Evolutionary conservation across 2,329 filamentous ascomycete genomes (phyloP).

Genomic region (Botrytis fabae): DNA sequence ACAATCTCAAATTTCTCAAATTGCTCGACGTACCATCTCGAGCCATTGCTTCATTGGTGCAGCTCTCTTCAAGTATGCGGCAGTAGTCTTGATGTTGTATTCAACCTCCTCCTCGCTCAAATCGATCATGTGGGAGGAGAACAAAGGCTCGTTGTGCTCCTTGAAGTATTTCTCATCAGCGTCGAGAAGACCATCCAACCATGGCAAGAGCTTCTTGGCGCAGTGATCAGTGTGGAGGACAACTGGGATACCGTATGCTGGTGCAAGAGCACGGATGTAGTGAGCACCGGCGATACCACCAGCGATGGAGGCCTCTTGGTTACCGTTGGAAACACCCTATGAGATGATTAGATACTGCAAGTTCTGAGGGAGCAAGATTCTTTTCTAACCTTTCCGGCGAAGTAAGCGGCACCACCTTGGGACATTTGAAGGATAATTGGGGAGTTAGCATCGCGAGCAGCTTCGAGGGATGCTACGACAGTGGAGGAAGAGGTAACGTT

Average conservation of each 20-base stretch:
- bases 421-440: constrained; percentile 93
- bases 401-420: constrained; percentile 91
- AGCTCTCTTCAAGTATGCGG: constrained; percentile 88
- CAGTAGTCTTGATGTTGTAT: constrained; percentile 89
- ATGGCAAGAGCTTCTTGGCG: constrained; percentile 98
- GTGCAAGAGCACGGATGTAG: constrained; percentile 87
- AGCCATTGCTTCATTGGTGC: constrained; percentile 98
- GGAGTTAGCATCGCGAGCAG: constrained; percentile 85
- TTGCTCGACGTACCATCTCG: constrained; percentile 72
- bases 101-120: constrained; percentile 88
- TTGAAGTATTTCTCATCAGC: constrained; percentile 96
- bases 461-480: constrained; percentile 85
- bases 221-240: constrained; percentile 98
- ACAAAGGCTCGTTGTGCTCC: constrained; percentile 85
- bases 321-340: constrained; percentile 72
- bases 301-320: constrained; percentile 86
- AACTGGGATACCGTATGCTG: constrained; percentile 84
- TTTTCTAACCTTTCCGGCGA: constrained; percentile 71
- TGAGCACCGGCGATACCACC: constrained; percentile 87
- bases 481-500: constrained; percentile 95
- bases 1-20: constrained; percentile 7
- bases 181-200: constrained; percentile 94
- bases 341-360: constrained; percentile 24
- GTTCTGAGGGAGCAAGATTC: not conserved
- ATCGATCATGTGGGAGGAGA: constrained; percentile 98